Percentiles rank a stretch among this genome's conserved stretches.
These are phyloP conservation scores for Luffa aegyptiaca DNA, from an alignment of 306 rosid species.

Conservation along the genomic window DNA sequence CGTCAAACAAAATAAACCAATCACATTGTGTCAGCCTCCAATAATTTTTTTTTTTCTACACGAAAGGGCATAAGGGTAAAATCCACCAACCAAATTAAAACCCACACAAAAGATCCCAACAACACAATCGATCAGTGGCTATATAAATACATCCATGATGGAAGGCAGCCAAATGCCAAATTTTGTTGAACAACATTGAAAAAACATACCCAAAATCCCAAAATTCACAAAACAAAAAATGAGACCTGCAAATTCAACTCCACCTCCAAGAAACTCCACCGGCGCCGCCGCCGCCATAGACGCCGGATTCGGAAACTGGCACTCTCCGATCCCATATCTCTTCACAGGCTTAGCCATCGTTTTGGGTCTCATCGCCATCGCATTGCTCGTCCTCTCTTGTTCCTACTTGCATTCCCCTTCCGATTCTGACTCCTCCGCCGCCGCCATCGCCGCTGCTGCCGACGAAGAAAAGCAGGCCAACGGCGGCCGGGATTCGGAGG, in stretches of 20 bases:
- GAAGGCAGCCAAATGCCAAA: not conserved
- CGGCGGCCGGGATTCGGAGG: slow-evolving; percentile 13
- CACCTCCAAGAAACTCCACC: slow-evolving; percentile 15
- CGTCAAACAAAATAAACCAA: no score
- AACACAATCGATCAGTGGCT: not conserved
- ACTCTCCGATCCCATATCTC: slow-evolving; percentile 61
- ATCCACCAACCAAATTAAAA: not conserved
- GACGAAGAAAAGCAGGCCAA: slow-evolving; percentile 12
- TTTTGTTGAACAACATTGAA: not conserved
- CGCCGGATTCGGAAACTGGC: slow-evolving; percentile 25
- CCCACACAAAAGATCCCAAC: not conserved
- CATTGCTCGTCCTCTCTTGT: slow-evolving; percentile 47
- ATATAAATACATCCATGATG: not conserved
- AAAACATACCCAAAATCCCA: not conserved
- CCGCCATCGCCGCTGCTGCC: not conserved
- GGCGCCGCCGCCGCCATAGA: slow-evolving; percentile 11
- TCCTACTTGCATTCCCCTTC: slow-evolving; percentile 17
- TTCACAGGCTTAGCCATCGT: slow-evolving; percentile 51
- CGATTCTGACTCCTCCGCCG: not conserved
- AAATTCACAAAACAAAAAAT: not conserved
- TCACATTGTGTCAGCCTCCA: no score
- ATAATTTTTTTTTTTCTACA: no score
- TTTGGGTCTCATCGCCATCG: slow-evolving; percentile 33
- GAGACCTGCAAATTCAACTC: not conserved
- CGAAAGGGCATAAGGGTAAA: not conserved